Conservation (phyloP, 2,329 filamentous ascomycete genomes). For the Colletotrichum salicis region DNA sequence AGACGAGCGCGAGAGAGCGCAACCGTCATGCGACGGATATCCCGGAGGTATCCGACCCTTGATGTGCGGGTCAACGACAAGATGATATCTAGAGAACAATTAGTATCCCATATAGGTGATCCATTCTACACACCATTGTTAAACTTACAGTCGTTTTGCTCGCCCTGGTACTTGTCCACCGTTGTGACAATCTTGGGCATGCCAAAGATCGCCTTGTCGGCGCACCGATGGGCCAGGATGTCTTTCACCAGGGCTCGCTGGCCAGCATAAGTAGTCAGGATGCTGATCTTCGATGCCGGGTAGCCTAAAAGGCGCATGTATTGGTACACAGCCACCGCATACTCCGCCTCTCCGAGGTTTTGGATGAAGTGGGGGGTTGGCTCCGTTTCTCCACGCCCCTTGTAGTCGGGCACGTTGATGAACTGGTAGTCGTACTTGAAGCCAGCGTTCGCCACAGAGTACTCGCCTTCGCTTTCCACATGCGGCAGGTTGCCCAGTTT, state of each 20-base stretch:
- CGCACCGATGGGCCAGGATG: slow-evolving; percentile 85
- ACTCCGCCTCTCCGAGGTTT: slow-evolving; percentile 96
- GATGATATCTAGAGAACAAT: slow-evolving; percentile 78
- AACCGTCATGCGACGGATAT: slow-evolving; percentile 92
- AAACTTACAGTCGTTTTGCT: slow-evolving; percentile 95
- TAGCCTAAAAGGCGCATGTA: slow-evolving; percentile 98
- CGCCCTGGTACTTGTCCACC: slow-evolving; percentile 98
- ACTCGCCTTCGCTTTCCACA: slow-evolving; percentile 76
- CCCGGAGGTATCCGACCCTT: slow-evolving; percentile 89
- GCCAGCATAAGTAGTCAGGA: slow-evolving; percentile 93
- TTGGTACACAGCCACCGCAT: slow-evolving; percentile 93
- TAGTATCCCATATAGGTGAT: slow-evolving; percentile 31
- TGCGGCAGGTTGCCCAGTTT: slow-evolving; percentile 81
- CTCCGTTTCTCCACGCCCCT: slow-evolving; percentile 86
- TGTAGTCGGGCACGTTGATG: slow-evolving; percentile 94
- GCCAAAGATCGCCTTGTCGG: slow-evolving; percentile 85
- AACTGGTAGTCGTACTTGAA: slow-evolving; percentile 97
- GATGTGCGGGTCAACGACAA: slow-evolving; percentile 91
- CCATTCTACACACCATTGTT: neutral
- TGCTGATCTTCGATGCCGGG: slow-evolving; percentile 83
- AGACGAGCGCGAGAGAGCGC: slow-evolving; percentile 91
- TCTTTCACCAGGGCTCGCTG: slow-evolving; percentile 90
- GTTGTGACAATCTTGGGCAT: slow-evolving; percentile 91
- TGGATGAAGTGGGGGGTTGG: slow-evolving; percentile 95
- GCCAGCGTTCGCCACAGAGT: slow-evolving; percentile 85